phyloP scores from a whole-genome alignment of 345 rosid species.

The Anastatica hierochuntica region DNA sequence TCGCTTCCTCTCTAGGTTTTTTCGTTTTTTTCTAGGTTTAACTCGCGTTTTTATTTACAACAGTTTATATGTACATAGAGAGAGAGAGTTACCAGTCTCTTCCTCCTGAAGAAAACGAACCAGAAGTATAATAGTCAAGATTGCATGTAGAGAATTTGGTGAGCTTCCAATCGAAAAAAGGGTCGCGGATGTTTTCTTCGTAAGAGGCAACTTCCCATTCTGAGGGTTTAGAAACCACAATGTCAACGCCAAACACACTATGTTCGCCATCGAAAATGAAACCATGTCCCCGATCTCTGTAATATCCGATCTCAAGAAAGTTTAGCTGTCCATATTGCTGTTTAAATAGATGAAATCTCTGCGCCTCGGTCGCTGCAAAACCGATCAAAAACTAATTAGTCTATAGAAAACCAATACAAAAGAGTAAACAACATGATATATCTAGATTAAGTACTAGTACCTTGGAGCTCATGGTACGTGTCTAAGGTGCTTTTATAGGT shows the following conservation, averaged over 20 bases:
- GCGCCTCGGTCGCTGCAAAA: conserved; percentile 3
- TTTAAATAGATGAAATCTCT: neutral
- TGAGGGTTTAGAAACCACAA: neutral
- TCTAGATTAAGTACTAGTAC: too few relatives aligned
- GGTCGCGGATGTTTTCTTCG: neutral
- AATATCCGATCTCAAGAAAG: conserved; percentile 1
- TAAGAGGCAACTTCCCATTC: neutral
- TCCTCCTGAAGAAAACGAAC: neutral
- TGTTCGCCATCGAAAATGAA: conserved; percentile 8
- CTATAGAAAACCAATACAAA: too few relatives aligned
- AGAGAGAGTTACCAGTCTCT: conserved; percentile 13
- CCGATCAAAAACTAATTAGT: neutral
- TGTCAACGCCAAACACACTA: conserved; percentile 16
- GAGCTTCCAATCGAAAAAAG: neutral
- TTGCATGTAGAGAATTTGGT: neutral
- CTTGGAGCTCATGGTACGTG: neutral
- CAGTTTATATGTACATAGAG: too few relatives aligned
- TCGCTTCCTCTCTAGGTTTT: too few relatives aligned
- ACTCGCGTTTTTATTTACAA: too few relatives aligned
- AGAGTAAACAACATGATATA: too few relatives aligned
- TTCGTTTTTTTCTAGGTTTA: too few relatives aligned
- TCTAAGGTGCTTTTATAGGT: conserved; percentile 11
- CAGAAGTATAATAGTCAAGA: neutral
- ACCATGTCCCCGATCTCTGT: neutral
- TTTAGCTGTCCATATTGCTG: neutral